Evolutionary conservation across 306 rosid species (phyloP), one percentile per base, ranked within the genome.

Genomic region (Gynostemma pentaphyllum): DNA sequence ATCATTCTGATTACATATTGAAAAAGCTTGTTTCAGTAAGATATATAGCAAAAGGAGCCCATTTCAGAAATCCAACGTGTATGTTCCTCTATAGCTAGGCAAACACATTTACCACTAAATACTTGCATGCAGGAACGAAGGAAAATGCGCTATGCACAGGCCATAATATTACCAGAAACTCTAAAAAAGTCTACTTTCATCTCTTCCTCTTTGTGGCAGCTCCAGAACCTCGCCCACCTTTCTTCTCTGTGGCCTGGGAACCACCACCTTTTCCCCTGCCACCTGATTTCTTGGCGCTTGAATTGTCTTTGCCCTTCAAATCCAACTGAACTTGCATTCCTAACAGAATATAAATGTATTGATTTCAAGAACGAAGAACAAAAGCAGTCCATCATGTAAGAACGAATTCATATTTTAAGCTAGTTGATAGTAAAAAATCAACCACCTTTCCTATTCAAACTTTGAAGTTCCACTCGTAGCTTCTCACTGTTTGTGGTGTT

Each of bases 401-500:
- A 13, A n/a, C 27, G 23, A 16, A 41, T 32, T 16, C 27, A 10
- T 1, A 22, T 37, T 59, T 19, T 36, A 36, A 19, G 37, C 16
- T 36, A 13, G 47, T 30, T 11, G 19, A 78, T 18, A 37, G 30
- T 40, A 70, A 52, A 70, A 26, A 65, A 36, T 55, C 70, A 36
- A 45, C 55, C 64, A 92, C 99, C 95, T 77, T 86, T 84, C 32
- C 82, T 79, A 74, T 83, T 92, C 79, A 82, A 78, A 67, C 84
- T 84, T 72, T 79, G 78, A 72, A 92, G 96, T 73, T 82, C 99
- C 62, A 77, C 68, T 70, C 79, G 81, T 83, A 92, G 82, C 85
- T 92, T 92, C 86, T 84, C 90, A 11, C 86, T 87, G 45, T 73
- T 67, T 24, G 68, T 66, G 59, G 80, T 65, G 47, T 81, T 82